Conservation (phyloP, 768 basidiomycete species). For the Termitomyces sp. region DNA sequence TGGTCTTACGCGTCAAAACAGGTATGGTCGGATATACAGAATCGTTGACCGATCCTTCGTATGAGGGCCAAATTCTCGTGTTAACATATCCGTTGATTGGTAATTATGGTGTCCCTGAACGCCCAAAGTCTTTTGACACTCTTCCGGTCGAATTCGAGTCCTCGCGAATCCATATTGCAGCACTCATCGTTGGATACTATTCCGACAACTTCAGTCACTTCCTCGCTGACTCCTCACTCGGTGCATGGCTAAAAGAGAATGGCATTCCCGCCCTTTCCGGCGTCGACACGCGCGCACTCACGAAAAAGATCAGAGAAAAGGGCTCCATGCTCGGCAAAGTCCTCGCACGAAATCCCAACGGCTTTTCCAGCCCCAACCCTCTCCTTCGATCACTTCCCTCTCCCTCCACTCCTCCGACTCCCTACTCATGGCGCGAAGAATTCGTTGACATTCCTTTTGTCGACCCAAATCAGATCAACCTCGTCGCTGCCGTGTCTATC, state of each 20-base stretch:
- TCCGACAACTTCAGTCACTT: slow-evolving; percentile 94
- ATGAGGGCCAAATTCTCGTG: slow-evolving; percentile 96
- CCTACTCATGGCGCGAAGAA: slow-evolving; percentile 72
- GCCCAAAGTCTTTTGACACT: slow-evolving; percentile 43
- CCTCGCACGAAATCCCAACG: slow-evolving; percentile 54
- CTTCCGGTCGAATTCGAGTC: slow-evolving; percentile 87
- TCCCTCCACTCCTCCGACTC: slow-evolving; percentile 47
- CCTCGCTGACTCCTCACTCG: slow-evolving; percentile 83
- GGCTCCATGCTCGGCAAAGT: slow-evolving; percentile 89
- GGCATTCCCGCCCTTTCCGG: slow-evolving; percentile 93
- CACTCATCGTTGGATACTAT: slow-evolving; percentile 89
- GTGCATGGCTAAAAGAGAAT: slow-evolving; percentile 92
- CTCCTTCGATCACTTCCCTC: slow-evolving; percentile 28
- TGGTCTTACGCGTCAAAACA: slow-evolving; percentile 26
- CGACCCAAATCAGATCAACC: slow-evolving; percentile 86
- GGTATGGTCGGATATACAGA: slow-evolving; percentile 99
- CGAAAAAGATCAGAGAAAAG: slow-evolving; percentile 93
- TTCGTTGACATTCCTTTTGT: slow-evolving; percentile 78
- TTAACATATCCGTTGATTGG: slow-evolving; percentile 96
- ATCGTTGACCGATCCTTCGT: slow-evolving; percentile 96
- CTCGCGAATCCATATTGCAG: slow-evolving; percentile 88
- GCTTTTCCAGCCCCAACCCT: slow-evolving; percentile 31
- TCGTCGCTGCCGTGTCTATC: slow-evolving; percentile 88
- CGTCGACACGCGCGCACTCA: slow-evolving; percentile 93
- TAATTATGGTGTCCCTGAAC: slow-evolving; percentile 93